Percentiles rank a stretch among this genome's conserved stretches.
Conservation (phyloP, 352 stramenopile species). For the Nothophytophthora sp. region DNA sequence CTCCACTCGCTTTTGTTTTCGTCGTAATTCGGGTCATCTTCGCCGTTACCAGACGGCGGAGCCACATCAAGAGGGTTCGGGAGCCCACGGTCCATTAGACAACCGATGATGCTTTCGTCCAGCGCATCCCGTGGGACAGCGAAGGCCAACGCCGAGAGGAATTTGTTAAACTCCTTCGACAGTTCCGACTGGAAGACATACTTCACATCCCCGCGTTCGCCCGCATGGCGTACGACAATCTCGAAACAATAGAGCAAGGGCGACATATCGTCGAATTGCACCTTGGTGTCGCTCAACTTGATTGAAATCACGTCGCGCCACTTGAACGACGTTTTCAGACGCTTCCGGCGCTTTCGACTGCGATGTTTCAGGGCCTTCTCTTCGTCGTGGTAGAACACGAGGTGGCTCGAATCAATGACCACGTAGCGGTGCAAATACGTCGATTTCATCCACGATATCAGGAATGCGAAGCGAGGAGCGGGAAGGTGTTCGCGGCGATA, state of each 20-base stretch:
- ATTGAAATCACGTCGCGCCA: conserved; percentile 70
- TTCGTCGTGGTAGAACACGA: conserved; percentile 87
- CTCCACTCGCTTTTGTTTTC: conserved; percentile 83
- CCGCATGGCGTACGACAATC: conserved; percentile 55
- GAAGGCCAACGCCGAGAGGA: conserved; percentile 70
- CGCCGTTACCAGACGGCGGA: conserved; percentile 21
- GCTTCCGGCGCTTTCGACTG: conserved; percentile 72
- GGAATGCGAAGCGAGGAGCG: conserved; percentile 40
- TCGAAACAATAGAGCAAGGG: conserved; percentile 83
- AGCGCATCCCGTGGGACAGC: conserved; percentile 64
- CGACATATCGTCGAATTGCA: conserved; percentile 86
- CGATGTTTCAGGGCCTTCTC: conserved; percentile 81
- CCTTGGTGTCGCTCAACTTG: conserved; percentile 63
- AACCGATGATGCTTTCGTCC: conserved; percentile 65
- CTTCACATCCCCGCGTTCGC: conserved; percentile 59
- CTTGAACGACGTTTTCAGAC: conserved; percentile 74
- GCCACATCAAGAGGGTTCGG: conserved; percentile 50
- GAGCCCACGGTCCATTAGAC: conserved; percentile 60
- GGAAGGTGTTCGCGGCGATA: conserved; percentile 70
- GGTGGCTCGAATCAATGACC: conserved; percentile 63
- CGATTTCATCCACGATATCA: conserved; percentile 69
- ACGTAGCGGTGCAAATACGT: conserved; percentile 86
- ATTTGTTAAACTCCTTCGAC: conserved; percentile 78
- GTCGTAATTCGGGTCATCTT: conserved; percentile 50
- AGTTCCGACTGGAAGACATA: conserved; percentile 80